A percentile compares a stretch with the other conserved stretches of the same genome.
Conservation (phyloP, 2,329 filamentous ascomycete genomes). For the Waltergamsia citrina region DNA sequence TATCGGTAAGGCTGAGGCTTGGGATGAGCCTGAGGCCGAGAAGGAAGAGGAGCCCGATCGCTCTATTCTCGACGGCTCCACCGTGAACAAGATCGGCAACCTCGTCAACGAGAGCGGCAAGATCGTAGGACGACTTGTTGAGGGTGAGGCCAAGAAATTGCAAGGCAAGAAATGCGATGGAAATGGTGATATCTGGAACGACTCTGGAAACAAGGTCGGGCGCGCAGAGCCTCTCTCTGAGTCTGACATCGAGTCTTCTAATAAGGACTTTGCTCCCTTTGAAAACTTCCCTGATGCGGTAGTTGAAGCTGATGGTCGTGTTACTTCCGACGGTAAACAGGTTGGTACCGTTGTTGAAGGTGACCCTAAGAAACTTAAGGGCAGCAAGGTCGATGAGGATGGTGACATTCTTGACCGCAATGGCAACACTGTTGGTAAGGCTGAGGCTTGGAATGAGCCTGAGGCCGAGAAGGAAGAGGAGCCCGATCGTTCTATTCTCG, state of each 20-base stretch:
- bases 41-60: conserved; percentile 54
- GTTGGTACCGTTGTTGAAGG: conserved; percentile 56
- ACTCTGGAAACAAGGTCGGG: conserved; percentile 58
- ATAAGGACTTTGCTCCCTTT: conserved; percentile 38
- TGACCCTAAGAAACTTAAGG: conserved; percentile 52
- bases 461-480: conserved; percentile 37
- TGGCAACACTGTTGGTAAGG: conserved; percentile 58
- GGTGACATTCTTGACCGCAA: conserved; percentile 58
- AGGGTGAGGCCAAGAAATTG: conserved; percentile 55
- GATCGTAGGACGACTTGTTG: conserved; percentile 50
- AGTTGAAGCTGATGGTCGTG: conserved; percentile 42
- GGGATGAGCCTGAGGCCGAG: conserved; percentile 64
- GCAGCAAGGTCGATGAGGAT: conserved; percentile 58
- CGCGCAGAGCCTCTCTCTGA: conserved; percentile 51
- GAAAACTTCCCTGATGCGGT: conserved; percentile 47
- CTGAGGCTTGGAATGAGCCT: conserved; percentile 49
- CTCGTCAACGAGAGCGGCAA: conserved; percentile 43
- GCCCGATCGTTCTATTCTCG: conserved; percentile 50
- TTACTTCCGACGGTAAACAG: conserved; percentile 40
- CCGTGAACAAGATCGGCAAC: conserved; percentile 51
- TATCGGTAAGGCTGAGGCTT: conserved; percentile 53
- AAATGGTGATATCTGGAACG: conserved; percentile 62
- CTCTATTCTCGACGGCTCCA: conserved; percentile 41
- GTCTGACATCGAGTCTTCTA: conserved; percentile 24
- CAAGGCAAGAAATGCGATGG: conserved; percentile 55